Evolutionary conservation across 2,329 filamentous ascomycete species (phyloP), one percentile per base, ranked within the genome.

Genomic region (Beauveria bassiana): DNA sequence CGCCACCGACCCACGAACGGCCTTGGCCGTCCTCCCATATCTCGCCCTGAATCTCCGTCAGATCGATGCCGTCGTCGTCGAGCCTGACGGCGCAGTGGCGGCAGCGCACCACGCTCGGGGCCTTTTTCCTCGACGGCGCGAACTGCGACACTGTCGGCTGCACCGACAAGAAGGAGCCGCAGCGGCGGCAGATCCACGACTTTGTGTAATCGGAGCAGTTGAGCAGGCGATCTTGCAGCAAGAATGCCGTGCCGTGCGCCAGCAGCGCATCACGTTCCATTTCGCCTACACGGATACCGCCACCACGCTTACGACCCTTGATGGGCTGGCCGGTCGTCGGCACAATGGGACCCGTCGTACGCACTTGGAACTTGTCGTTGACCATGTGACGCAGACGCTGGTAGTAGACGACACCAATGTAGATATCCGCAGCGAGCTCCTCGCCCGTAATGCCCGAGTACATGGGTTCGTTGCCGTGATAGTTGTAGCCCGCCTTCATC

Each of bases 331-430:
- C 93, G 0, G 93, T 98, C 18, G 95, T 86, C 26, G 88, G 85
- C 61, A 95, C 95, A 49, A 97, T 89, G 1, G 93, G 93, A 61
- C 95, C 95, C 0, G 95, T 98, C 3, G 95, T 98, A 75, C 95
- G 87, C 61, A 98, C 95, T 75, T 99, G 95, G 81, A 90, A 99
- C 77, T 99, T 99, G 77, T 99, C 95, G 83, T 97, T 98, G 61
- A 99, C 95, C 95, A 99, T 99, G 87, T 99, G 95, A 73, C 95
- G 84, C 64, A 99, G 83, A 74, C 95, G 88, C 77, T 99, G 95
- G 81, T 99, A 99, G 81, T 98, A 98, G 64, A 99, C 95, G 12
- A 97, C 87, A 52, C 95, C 95, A 63, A 98, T 86, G 78, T 96
- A 99, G 70, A 99, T 98, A 72, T 99, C 95, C 7, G 92, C 93